Conservation (phyloP, 257 asterid genomes). For the Solanum chilense region DNA sequence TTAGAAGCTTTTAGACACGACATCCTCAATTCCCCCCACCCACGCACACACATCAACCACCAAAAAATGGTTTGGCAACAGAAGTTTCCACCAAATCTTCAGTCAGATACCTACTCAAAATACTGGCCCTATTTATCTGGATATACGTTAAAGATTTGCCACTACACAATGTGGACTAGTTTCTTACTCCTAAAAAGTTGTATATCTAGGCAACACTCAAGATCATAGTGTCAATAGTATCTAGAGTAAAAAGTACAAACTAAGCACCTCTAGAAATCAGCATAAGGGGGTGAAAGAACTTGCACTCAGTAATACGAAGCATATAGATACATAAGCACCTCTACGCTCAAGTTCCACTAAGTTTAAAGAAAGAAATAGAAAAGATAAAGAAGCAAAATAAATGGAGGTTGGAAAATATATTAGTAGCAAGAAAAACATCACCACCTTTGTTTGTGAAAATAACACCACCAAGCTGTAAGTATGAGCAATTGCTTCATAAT, state of each 20-base stretch:
- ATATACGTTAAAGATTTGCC: not conserved
- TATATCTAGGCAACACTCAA: not conserved
- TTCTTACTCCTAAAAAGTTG: not conserved
- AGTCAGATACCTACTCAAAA: not conserved
- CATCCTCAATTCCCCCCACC: not conserved
- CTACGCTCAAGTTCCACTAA: not conserved
- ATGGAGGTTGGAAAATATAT: not conserved
- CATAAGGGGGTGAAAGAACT: not conserved
- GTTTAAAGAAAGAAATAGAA: not conserved
- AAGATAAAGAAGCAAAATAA: not conserved
- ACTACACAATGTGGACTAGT: not conserved
- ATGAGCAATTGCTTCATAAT: constrained; percentile 71
- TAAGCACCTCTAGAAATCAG: not conserved
- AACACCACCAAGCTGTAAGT: constrained; percentile 62
- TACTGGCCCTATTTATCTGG: not conserved
- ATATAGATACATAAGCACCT: not conserved
- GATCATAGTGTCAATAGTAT: not conserved
- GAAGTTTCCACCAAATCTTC: not conserved
- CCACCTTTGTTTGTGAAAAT: constrained; percentile 61
- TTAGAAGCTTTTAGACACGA: not conserved
- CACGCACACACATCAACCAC: not conserved
- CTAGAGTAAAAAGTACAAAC: not conserved
- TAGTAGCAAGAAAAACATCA: not conserved
- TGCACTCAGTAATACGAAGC: not conserved
- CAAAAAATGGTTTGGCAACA: not conserved